Conservation (phyloP, 1,284 basidiomycete genomes). For the Grifola frondosa region DNA sequence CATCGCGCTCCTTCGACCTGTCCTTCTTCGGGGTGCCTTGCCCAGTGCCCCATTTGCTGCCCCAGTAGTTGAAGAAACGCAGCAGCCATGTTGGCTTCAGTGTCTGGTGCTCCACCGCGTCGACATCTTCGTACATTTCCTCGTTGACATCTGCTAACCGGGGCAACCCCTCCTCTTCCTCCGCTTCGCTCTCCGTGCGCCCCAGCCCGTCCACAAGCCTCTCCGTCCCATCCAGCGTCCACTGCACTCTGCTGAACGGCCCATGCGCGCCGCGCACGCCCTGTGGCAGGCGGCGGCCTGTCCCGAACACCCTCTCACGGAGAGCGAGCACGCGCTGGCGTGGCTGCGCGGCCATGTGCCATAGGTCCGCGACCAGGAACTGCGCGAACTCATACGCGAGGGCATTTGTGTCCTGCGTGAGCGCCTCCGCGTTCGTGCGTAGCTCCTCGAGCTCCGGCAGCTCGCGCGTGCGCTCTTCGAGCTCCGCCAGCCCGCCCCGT, state of each 20-base stretch:
- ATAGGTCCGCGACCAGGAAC: conserved; percentile 61
- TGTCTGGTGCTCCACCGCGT: conserved; percentile 53
- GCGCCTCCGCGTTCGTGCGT: conserved; percentile 47
- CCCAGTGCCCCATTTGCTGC: conserved; percentile 39
- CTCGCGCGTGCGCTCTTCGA: conserved; percentile 45
- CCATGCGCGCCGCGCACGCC: conserved; percentile 56
- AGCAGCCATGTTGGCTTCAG: conserved; percentile 75
- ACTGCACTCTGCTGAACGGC: conserved; percentile 61
- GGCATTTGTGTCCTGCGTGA: conserved; percentile 62
- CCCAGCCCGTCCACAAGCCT: conserved; percentile 64
- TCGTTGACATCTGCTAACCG: conserved; percentile 27
- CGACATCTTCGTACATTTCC: conserved; percentile 47
- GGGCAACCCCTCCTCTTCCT: conserved; percentile 59
- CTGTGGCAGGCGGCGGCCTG: conserved; percentile 34
- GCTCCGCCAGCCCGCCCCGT: conserved; percentile 42
- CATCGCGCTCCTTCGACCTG: background rate
- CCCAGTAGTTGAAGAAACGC: conserved; percentile 73
- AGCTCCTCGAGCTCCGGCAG: conserved; percentile 52
- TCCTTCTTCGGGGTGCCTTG: conserved; percentile 14
- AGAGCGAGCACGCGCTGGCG: conserved; percentile 61
- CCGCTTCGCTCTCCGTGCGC: conserved; percentile 71
- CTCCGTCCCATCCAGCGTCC: conserved; percentile 62
- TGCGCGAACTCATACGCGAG: conserved; percentile 71
- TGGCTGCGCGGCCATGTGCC: conserved; percentile 61
- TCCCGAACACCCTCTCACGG: conserved; percentile 57